Evolutionary conservation across 2,329 filamentous ascomycete species (phyloP), one percentile per base, ranked within the genome.

Genomic region (Leptosphaerulina australis): DNA sequence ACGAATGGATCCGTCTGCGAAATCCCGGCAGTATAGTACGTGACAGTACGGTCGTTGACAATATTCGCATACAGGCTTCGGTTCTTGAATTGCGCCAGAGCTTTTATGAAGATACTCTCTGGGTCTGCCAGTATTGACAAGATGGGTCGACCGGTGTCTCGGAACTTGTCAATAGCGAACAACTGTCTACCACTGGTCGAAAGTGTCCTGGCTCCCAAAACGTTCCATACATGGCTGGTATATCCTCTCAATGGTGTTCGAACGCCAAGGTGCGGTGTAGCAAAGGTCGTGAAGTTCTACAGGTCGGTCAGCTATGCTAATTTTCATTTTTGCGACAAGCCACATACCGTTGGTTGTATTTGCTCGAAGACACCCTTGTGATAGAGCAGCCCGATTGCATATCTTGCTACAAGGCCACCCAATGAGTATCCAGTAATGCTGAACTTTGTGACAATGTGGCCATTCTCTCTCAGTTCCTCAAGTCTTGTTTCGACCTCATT

Each of bases 261-360:
- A 5, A 78, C 75, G 10, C 78, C 78, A 79, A 97, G 49, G 88
- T 76, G 67, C 81, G 83, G 93, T 24, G 88, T 87, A 4, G 89
- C 93, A 73, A 97, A 97, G 1, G 92, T 96, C 2, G 88, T 90
- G 74, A 97, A 97, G 78, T 96, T 97, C 83, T 88, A 18, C 4
- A n/a, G 1, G 7, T 2, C 3, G 14, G 44, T 69, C 40, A 68
- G 55, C 11, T 4, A 14, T n/a, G 20, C 18, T 21, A 15, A 21
- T 26, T 29, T 17, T 4, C 18, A 7, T 7, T 14, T 3, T 2
- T 3, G 4, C 6, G 5, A 18, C 4, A 28, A 30, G 60, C 76
- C 73, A 86, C 85, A 74, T 77, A 88, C 85, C 74, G 93, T 83
- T 58, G 93, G 93, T 67, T 91, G 81, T 20, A 97, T 80, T 50